Evolutionary conservation across 1,284 basidiomycete species (phyloP), one percentile per base, ranked within the genome.

Genomic region (Cryptococcus sp.): DNA sequence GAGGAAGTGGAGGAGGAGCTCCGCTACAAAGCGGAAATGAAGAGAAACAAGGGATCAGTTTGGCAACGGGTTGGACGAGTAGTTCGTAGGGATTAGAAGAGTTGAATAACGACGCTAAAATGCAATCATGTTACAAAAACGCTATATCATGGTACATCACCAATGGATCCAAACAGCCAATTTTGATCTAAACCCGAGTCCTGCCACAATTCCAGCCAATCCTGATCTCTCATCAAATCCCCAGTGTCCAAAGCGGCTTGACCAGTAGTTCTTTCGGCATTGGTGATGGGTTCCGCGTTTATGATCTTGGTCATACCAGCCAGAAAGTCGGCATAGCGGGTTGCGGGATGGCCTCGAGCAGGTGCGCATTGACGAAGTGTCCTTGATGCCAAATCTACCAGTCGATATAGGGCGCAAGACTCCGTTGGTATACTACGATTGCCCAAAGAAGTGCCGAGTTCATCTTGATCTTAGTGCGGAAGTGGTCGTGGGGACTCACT

Each of bases 1-100:
- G 83, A 83, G 62, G 88, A 91, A 76, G 79, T 87, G 45, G 88
- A 89, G 72, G 77, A 81, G 43, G 86, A 88, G 73, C 82, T 82
- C 47, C 54, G 36, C 4, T 39, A 19, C 18, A 39, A 19, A 16
- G 36, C 36, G 7, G 36, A 39, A 11, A 28, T 28, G 28, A 28
- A 28, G 28, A 28, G 28, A 28, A 28, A 28, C 11, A 28, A 28
- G 28, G 28, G 28, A 5, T 28, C 28, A 11, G 28, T 28, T 11
- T 28, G 28, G 28, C 4, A 11, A 5, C 28, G 28, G 11, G 28
- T 28, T 5, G 28, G 28, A 4, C 4, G 11, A 11, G 28, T 28
- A 4, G 28, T 28, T 28, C 28, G 11, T 28, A 28, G 28, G 11
- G 11, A 11, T 11, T 28, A 28, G 28, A 11, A 28, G n/a, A n/a